These are phyloP conservation scores for Prosopis cineraria DNA, from an alignment of 306 rosid species.

Conservation along the genomic window DNA sequence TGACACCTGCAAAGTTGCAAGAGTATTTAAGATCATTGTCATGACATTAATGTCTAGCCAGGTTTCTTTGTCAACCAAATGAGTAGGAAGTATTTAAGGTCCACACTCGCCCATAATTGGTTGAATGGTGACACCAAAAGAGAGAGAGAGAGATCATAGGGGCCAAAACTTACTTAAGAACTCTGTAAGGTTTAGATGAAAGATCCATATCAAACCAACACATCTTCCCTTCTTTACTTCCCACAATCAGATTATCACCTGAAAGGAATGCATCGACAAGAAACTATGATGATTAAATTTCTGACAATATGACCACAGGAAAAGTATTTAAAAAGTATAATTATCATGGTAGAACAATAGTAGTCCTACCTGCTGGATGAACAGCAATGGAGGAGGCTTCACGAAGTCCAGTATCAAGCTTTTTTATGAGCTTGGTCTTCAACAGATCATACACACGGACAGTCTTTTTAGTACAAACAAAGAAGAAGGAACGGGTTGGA, in stretches of 20 bases:
- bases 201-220: slow-evolving; percentile 99
- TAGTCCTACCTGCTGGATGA: slow-evolving; percentile 83
- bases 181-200: slow-evolving; percentile 81
- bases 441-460: slow-evolving; percentile 80
- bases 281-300: slow-evolving; percentile 6
- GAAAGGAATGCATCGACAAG: slow-evolving; percentile 36
- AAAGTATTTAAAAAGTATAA: background rate
- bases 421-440: slow-evolving; percentile 61
- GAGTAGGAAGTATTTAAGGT: background rate
- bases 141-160: no score
- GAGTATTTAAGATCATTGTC: slow-evolving; percentile 22
- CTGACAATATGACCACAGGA: slow-evolving; percentile 10
- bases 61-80: slow-evolving; percentile 12
- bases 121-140: background rate
- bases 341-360: background rate
- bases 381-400: slow-evolving; percentile 86
- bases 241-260: slow-evolving; percentile 96
- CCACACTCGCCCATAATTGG: background rate
- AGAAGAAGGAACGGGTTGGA: slow-evolving; percentile 78
- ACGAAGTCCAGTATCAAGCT: slow-evolving; percentile 85
- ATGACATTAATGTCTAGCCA: slow-evolving; percentile 12
- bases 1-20: slow-evolving; percentile 70
- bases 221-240: slow-evolving; percentile 94
- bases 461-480: slow-evolving; percentile 71
- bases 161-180: slow-evolving; percentile 54